A percentile compares a stretch with the other conserved stretches of the same genome.
phyloP scores from a whole-genome alignment of 179 eudicot species.

The Nepenthes alata region DNA sequence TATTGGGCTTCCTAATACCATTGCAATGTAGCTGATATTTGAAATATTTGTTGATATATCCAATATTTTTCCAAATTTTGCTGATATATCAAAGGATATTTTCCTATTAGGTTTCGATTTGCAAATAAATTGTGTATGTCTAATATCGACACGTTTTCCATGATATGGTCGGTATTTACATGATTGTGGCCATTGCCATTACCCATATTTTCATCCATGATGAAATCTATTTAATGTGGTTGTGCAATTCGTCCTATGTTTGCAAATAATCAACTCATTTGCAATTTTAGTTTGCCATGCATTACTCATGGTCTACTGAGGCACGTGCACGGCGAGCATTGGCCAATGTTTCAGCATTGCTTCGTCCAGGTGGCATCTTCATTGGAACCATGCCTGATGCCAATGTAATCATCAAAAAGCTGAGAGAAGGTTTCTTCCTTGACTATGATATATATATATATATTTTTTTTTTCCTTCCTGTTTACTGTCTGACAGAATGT shows the following conservation, averaged over 20 bases:
- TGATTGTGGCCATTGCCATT: no score
- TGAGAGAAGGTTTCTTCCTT: conserved; percentile 60
- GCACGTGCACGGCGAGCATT: conserved; percentile 95
- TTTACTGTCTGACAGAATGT: background rate
- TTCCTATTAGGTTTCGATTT: no score
- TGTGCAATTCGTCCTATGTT: background rate
- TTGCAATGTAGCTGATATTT: no score
- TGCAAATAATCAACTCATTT: background rate
- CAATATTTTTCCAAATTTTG: no score
- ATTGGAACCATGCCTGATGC: conserved; percentile 99
- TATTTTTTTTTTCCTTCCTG: conserved; percentile 1
- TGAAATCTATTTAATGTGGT: no score
- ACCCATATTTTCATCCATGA: background rate
- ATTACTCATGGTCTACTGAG: conserved; percentile 99
- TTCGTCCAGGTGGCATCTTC: conserved; percentile 90
- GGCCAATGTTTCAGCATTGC: conserved; percentile 90
- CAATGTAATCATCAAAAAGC: conserved; percentile 82
- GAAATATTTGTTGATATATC: no score
- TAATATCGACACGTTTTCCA: no score
- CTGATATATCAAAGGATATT: no score
- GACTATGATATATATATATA: background rate
- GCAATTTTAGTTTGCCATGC: conserved; percentile 83
- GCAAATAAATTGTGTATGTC: no score
- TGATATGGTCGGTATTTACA: no score
- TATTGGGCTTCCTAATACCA: no score